Base-by-base conservation (phyloP, 73 alveolate genomes). In the Paramecium biaurelia region DNA sequence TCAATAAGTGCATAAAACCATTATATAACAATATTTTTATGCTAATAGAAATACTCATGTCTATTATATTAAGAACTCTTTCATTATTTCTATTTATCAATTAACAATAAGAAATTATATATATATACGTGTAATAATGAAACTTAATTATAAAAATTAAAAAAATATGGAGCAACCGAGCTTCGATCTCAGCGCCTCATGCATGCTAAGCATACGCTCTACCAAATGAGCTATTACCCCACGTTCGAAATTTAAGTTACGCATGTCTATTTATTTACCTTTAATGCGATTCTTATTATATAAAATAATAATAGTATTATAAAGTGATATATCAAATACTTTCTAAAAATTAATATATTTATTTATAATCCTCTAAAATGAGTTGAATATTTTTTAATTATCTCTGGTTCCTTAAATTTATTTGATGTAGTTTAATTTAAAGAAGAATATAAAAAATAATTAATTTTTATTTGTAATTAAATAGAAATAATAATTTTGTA, bases 141-240 rank as follows among this genome's bases (percentile, higher is more conserved):
- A 58, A 24, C 43, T 24, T 70, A 70, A 70, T 30, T 3, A 28
- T 28, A 70, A 30, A 70, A 30, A 70, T 30, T 30, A 70, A 70
- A 76, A 76, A 76, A 76, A 76, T 76, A 76, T 76, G 89, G 89
- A 76, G 89, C 70, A 76, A 76, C 89, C 89, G 89, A 76, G 89
- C 89, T 76, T 76, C 89, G 89, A 76, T 76, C 89, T 76, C 89
- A 42, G 89, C 89, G 89, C 89, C 89, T 76, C 89, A 76, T 76
- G 89, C 89, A 76, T 76, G 89, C 89, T 76, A 76, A 76, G 89
- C 89, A 76, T 76, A 76, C 89, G 89, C 89, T 76, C 89, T 76
- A 76, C 89, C 89, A 76, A 76, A 76, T 76, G 89, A 76, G 89
- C 89, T 76, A 76, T 76, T 76, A 76, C 89, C 89, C 89, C 89